Percentiles rank a stretch among this genome's conserved stretches.
Evolutionary conservation across 768 basidiomycete species (phyloP).

Genomic region (Heimioporus sp.): DNA sequence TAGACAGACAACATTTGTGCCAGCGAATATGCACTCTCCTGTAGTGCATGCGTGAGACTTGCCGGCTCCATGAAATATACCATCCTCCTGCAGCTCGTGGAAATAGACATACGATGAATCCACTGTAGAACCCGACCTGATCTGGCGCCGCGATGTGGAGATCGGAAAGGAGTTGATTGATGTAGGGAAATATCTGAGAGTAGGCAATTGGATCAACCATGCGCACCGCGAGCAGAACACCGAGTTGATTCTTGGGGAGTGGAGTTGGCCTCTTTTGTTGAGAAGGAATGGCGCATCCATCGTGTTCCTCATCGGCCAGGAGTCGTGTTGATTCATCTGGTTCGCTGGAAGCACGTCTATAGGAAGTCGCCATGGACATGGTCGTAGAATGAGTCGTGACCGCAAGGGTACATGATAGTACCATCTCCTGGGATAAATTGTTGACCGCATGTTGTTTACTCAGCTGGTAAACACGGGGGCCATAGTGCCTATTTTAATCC

Average conservation of each 20-base stretch:
- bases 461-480: too few species aligned
- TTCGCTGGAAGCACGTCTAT: neutral
- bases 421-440: too few species aligned
- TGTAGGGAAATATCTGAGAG: slow-evolving; percentile 62
- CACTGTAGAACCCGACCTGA: slow-evolving; percentile 64
- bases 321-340: slow-evolving; percentile 15
- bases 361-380: neutral
- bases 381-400: neutral
- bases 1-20: slow-evolving; percentile 59
- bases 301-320: slow-evolving; percentile 6
- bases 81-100: neutral
- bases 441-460: too few species aligned
- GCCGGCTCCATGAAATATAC: neutral
- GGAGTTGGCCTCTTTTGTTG: slow-evolving; percentile 14
- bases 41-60: neutral
- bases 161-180: slow-evolving; percentile 60
- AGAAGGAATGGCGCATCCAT: neutral
- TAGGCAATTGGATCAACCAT: slow-evolving; percentile 60
- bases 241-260: slow-evolving; percentile 46
- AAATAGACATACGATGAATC: slow-evolving; percentile 44
- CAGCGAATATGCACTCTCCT: slow-evolving; percentile 66
- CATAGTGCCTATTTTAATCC: too few species aligned
- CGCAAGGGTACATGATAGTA: too few species aligned
- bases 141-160: slow-evolving; percentile 53
- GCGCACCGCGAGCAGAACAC: slow-evolving; percentile 39